These are phyloP conservation scores for Blyttiomyces sp. DNA, from an alignment of 371 early-diverging fungal species.

Conservation along the genomic window DNA sequence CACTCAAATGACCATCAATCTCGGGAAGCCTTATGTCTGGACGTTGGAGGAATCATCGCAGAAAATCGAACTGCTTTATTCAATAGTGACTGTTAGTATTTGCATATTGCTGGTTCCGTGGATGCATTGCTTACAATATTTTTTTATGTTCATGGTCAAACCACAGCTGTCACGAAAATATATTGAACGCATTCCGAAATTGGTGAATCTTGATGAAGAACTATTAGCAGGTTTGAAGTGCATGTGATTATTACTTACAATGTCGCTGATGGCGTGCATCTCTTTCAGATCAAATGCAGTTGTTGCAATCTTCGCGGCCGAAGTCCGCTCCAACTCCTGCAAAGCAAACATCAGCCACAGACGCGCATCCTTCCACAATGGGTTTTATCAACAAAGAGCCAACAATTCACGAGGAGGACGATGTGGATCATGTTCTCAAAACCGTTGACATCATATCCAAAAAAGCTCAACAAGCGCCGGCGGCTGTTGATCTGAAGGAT, in stretches of 20 bases:
- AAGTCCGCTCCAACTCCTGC: background rate
- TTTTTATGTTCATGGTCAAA: too few relatives aligned
- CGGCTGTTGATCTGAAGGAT: constrained; percentile 45
- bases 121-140: too few relatives aligned
- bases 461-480: background rate
- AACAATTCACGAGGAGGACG: background rate
- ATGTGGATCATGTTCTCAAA: background rate
- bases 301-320: background rate
- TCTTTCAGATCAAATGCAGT: constrained; percentile 16
- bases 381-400: background rate
- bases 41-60: constrained; percentile 24
- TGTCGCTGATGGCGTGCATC: background rate
- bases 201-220: constrained; percentile 33
- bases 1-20: constrained; percentile 21
- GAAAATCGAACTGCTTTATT: constrained; percentile 37
- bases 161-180: constrained; percentile 17
- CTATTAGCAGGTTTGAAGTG: constrained; percentile 15
- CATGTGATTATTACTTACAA: background rate
- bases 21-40: constrained; percentile 39
- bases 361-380: background rate
- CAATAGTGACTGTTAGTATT: constrained; percentile 34
- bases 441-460: background rate
- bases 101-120: too few relatives aligned
- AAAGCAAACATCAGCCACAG: background rate
- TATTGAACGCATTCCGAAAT: constrained; percentile 15